A percentile compares a stretch with the other conserved stretches of the same genome.
Conservation (phyloP, 2,329 filamentous ascomycete species). For the Xylaria sp. region DNA sequence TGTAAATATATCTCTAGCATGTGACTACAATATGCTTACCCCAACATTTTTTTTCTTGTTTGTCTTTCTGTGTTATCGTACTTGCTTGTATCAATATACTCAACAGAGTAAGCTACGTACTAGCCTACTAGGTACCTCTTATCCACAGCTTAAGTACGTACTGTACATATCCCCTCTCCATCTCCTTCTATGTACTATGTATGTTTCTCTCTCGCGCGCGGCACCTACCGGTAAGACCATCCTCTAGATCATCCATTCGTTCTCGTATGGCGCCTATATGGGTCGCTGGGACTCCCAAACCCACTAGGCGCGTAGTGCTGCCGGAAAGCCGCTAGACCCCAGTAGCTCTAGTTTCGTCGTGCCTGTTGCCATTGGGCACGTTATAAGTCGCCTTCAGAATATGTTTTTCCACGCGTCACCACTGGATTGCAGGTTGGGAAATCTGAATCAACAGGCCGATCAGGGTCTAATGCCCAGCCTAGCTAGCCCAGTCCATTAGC, state of each 20-base stretch:
- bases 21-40: background rate
- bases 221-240: constrained; percentile 22
- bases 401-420: constrained; percentile 17
- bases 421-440: background rate
- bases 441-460: constrained; percentile 16
- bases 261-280: constrained; percentile 1
- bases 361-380: constrained; percentile 24
- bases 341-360: constrained; percentile 14
- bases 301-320: constrained; percentile 26
- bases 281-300: constrained; percentile 12
- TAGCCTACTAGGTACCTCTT: no score
- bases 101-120: no score
- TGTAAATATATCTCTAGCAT: background rate
- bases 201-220: constrained; percentile 5
- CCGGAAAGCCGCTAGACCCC: constrained; percentile 29
- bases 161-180: background rate
- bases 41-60: constrained; percentile 12
- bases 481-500: background rate
- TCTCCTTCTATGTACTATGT: background rate
- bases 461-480: constrained; percentile 15
- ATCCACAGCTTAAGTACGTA: background rate
- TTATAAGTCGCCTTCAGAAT: constrained; percentile 7
- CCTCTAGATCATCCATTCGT: constrained; percentile 10
- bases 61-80: constrained; percentile 17
- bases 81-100: constrained; percentile 10